These are phyloP conservation scores for Aureobasidium pullulans DNA, from an alignment of 2,329 filamentous ascomycete genomes.

Conservation along the genomic window DNA sequence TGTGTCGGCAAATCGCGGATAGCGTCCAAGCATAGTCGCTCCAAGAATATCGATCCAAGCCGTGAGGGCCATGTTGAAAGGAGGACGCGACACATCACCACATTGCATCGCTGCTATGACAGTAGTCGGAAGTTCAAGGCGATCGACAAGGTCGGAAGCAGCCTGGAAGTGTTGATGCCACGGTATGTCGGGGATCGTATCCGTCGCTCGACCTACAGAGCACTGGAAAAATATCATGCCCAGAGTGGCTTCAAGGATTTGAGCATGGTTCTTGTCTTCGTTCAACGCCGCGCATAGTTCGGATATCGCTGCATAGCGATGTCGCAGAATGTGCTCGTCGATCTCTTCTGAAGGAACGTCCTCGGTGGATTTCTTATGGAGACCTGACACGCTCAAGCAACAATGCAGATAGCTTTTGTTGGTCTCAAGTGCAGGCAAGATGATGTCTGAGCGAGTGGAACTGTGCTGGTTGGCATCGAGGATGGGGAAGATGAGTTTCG, in stretches of 20 bases:
- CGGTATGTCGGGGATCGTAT: slow-evolving; percentile 80
- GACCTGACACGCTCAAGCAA: slow-evolving; percentile 85
- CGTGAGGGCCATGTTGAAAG: slow-evolving; percentile 92
- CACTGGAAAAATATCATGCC: slow-evolving; percentile 97
- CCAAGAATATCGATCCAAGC: slow-evolving; percentile 97
- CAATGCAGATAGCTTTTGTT: slow-evolving; percentile 95
- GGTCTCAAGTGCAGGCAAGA: slow-evolving; percentile 78
- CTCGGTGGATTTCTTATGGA: slow-evolving; percentile 79
- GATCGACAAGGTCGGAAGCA: slow-evolving; percentile 74
- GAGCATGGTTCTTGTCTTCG: slow-evolving; percentile 71
- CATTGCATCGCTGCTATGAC: slow-evolving; percentile 47
- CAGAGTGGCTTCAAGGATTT: slow-evolving; percentile 86
- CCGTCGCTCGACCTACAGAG: slow-evolving; percentile 77
- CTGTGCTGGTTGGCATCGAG: slow-evolving; percentile 85
- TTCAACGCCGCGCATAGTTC: slow-evolving; percentile 76
- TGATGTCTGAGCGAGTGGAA: slow-evolving; percentile 69
- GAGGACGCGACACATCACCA: slow-evolving; percentile 46
- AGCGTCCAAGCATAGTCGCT: slow-evolving; percentile 79
- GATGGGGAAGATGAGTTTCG: slow-evolving; percentile 85
- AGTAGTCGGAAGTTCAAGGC: slow-evolving; percentile 67
- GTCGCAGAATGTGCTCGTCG: slow-evolving; percentile 84
- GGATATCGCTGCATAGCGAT: slow-evolving; percentile 81
- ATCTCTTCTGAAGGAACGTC: slow-evolving; percentile 63
- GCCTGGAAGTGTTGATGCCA: slow-evolving; percentile 98
- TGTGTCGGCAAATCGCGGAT: slow-evolving; percentile 85